Evolutionary conservation across 2,329 filamentous ascomycete genomes (phyloP).

Genomic region (Sclerotinia sclerotiorum): DNA sequence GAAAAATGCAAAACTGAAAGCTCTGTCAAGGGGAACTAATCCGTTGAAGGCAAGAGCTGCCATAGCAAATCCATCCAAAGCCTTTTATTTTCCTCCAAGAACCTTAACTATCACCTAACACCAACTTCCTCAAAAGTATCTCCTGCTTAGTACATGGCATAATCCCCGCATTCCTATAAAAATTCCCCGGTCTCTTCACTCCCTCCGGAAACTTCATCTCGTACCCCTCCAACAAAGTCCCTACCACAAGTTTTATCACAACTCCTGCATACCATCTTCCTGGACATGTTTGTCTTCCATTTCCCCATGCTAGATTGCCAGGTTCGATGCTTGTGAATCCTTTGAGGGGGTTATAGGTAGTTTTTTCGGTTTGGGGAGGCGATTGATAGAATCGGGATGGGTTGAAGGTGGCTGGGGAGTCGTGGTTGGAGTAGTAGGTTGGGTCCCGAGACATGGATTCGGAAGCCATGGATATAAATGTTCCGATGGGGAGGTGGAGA

Average conservation of each 20-base stretch:
- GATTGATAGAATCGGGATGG: constrained; percentile 34
- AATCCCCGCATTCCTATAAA: neutral
- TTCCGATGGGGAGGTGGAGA: constrained; percentile 37
- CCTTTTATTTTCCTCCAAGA: too few relatives aligned
- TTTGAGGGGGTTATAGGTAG: neutral
- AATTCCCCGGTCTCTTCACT: neutral
- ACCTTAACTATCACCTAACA: neutral
- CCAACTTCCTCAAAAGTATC: constrained; percentile 5
- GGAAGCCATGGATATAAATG: constrained; percentile 32
- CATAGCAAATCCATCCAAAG: too few relatives aligned
- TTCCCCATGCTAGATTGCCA: constrained; percentile 24
- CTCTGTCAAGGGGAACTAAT: too few relatives aligned
- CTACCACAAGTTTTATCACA: constrained; percentile 26
- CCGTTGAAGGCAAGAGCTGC: too few relatives aligned
- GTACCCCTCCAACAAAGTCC: constrained; percentile 38
- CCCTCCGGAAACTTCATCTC: constrained; percentile 27
- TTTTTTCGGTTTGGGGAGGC: neutral
- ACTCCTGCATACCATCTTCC: constrained; percentile 10
- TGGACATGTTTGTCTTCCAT: constrained; percentile 17
- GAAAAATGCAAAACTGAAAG: too few relatives aligned
- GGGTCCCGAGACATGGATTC: constrained; percentile 20
- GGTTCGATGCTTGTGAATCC: constrained; percentile 16
- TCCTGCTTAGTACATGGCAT: neutral
- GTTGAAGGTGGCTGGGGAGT: constrained; percentile 30
- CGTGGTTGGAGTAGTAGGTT: neutral